Conservation (phyloP, 169 alveolate genomes). For the Sarcocystis neurona region DNA sequence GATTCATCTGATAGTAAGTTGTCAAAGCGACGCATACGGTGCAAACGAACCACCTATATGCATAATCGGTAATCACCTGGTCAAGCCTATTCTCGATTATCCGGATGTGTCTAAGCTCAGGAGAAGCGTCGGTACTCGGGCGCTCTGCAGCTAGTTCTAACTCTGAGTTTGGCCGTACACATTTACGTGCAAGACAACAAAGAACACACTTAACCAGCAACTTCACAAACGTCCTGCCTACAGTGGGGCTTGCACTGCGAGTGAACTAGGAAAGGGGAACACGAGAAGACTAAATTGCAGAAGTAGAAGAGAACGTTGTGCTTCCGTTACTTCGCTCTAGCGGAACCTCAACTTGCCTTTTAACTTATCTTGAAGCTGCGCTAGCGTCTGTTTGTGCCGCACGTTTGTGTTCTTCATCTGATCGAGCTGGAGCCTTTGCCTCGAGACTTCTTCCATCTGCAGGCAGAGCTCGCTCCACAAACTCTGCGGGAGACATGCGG, state of each 20-base stretch:
- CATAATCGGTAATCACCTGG: too few species aligned
- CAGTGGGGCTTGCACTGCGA: neutral
- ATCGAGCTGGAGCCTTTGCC: constrained; percentile 16
- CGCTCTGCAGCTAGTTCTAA: constrained; percentile 66
- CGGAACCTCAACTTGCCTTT: neutral
- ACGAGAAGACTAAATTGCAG: neutral
- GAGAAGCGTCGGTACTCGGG: constrained; percentile 80
- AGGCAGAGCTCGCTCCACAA: neutral
- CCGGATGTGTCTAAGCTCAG: constrained; percentile 84
- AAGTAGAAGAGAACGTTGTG: neutral
- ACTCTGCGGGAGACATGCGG: neutral
- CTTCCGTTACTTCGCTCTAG: neutral
- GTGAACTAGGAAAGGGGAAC: neutral
- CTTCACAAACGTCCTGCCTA: neutral
- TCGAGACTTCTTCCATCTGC: constrained; percentile 21
- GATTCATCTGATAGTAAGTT: too few species aligned
- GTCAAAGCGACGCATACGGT: too few species aligned
- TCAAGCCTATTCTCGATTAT: constrained; percentile 83
- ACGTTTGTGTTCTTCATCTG: neutral
- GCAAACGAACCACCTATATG: too few species aligned
- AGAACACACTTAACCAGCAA: neutral
- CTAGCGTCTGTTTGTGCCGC: constrained; percentile 1
- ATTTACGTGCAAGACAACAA: neutral
- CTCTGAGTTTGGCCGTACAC: neutral
- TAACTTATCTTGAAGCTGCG: constrained; percentile 8